Percentiles rank a stretch among this genome's conserved stretches.
These are phyloP conservation scores for Populus nigra DNA, from an alignment of 345 rosid genomes.

Conservation along the genomic window DNA sequence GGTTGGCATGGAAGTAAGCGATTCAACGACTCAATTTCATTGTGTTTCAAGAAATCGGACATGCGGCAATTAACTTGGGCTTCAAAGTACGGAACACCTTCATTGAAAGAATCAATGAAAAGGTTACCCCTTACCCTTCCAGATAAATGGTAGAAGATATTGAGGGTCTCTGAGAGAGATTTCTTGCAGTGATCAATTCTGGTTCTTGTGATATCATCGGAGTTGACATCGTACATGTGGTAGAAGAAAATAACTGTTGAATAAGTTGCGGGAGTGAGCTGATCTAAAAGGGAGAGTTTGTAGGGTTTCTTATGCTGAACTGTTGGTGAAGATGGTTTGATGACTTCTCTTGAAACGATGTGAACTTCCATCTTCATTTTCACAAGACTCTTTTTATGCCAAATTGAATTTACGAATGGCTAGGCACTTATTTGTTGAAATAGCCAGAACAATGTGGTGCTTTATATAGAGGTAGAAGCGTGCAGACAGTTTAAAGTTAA, in stretches of 20 bases:
- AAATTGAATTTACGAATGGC: no score
- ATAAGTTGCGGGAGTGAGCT: conserved; percentile 27
- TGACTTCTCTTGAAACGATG: conserved; percentile 14
- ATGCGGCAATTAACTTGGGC: background rate
- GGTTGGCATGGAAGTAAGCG: conserved; percentile 18
- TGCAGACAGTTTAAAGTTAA: no score
- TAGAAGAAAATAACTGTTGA: conserved; percentile 21
- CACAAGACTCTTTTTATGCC: no score
- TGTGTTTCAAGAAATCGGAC: conserved; percentile 20
- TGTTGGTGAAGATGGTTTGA: conserved; percentile 23
- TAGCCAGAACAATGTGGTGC: no score
- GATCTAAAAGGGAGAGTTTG: conserved; percentile 15
- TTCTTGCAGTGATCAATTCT: conserved; percentile 1
- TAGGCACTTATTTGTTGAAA: no score
- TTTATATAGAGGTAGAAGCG: no score
- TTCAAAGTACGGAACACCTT: conserved; percentile 22
- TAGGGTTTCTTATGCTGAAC: conserved; percentile 7
- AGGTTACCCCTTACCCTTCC: conserved; percentile 19
- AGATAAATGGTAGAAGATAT: conserved; percentile 16
- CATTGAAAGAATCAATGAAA: conserved; percentile 11
- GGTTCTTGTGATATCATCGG: background rate
- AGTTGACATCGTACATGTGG: background rate
- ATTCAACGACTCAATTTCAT: conserved; percentile 11
- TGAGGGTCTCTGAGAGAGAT: conserved; percentile 19
- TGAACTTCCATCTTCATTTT: conserved; percentile 9